These are phyloP conservation scores for Coniochaeta sp. DNA, from an alignment of 2,329 filamentous ascomycete genomes.

Conservation along the genomic window DNA sequence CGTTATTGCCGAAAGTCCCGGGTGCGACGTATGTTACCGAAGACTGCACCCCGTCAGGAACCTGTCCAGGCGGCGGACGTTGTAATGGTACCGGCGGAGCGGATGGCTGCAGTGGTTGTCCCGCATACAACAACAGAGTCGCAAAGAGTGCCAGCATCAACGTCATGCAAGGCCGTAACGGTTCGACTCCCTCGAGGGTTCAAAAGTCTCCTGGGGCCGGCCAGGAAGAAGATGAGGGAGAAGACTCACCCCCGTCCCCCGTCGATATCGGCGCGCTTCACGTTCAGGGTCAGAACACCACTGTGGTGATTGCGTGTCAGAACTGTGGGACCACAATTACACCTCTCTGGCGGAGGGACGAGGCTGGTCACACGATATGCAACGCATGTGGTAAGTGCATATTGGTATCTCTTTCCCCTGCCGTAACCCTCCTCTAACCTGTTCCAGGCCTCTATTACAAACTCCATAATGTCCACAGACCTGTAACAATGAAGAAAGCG, in stretches of 20 bases:
- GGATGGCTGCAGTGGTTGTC: constrained; percentile 90
- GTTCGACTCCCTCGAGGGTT: constrained; percentile 13
- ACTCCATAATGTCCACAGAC: constrained; percentile 85
- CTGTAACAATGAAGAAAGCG: constrained; percentile 97
- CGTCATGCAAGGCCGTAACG: constrained; percentile 39
- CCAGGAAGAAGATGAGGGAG: constrained; percentile 8
- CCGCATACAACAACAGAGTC: constrained; percentile 93
- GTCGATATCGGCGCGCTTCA: constrained; percentile 43
- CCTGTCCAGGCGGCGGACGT: constrained; percentile 86
- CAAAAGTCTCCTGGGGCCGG: constrained; percentile 2
- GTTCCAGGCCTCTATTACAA: constrained; percentile 86
- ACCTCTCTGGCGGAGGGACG: constrained; percentile 89
- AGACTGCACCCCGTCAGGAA: constrained; percentile 70
- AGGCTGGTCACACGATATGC: constrained; percentile 92
- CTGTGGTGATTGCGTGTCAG: constrained; percentile 82
- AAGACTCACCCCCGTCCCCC: constrained; percentile 29
- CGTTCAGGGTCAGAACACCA: constrained; percentile 37
- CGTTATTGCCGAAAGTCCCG: constrained; percentile 30
- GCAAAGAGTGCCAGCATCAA: constrained; percentile 75
- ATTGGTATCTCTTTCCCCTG: not conserved
- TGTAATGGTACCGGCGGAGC: constrained; percentile 96
- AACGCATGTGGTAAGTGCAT: constrained; percentile 85
- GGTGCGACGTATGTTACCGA: constrained; percentile 69
- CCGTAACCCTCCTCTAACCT: constrained; percentile 13
- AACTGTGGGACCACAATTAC: constrained; percentile 97